Percentiles rank a stretch among this genome's conserved stretches.
Evolutionary conservation across 352 stramenopile genomes (phyloP).

Genomic region (Phytophthora gonapodyides): DNA sequence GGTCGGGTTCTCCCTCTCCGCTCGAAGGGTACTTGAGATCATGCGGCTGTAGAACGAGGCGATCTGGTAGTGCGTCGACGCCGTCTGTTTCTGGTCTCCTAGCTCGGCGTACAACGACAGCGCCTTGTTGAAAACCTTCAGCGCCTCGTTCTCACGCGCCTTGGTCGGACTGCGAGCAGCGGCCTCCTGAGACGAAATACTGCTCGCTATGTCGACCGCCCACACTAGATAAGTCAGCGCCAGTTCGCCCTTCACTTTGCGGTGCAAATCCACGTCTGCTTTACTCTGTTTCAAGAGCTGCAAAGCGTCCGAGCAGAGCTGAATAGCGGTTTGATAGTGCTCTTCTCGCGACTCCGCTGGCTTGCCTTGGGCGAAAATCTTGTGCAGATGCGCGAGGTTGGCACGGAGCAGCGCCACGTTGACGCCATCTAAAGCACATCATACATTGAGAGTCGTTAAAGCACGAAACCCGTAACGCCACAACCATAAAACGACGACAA

Average conservation of each 20-base stretch:
- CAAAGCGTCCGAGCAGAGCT: conserved; percentile 68
- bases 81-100: conserved; percentile 68
- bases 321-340: conserved; percentile 65
- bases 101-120: conserved; percentile 79
- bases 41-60: conserved; percentile 74
- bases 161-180: conserved; percentile 28
- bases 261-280: conserved; percentile 56
- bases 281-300: conserved; percentile 75
- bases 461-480: neutral
- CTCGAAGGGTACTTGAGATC: conserved; percentile 51
- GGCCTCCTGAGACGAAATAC: conserved; percentile 9
- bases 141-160: conserved; percentile 46
- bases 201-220: conserved; percentile 64
- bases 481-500: neutral
- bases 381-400: conserved; percentile 85
- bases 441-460: conserved; percentile 10
- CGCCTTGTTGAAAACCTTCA: conserved; percentile 74
- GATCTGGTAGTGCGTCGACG: conserved; percentile 87
- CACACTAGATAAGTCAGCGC: conserved; percentile 84
- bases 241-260: conserved; percentile 82
- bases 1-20: conserved; percentile 14
- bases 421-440: conserved; percentile 52
- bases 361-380: conserved; percentile 77
- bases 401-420: conserved; percentile 82
- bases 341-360: conserved; percentile 35